A percentile compares a stretch with the other conserved stretches of the same genome.
phyloP scores from a whole-genome alignment of 345 rosid species.

The Eucalyptus regnans region DNA sequence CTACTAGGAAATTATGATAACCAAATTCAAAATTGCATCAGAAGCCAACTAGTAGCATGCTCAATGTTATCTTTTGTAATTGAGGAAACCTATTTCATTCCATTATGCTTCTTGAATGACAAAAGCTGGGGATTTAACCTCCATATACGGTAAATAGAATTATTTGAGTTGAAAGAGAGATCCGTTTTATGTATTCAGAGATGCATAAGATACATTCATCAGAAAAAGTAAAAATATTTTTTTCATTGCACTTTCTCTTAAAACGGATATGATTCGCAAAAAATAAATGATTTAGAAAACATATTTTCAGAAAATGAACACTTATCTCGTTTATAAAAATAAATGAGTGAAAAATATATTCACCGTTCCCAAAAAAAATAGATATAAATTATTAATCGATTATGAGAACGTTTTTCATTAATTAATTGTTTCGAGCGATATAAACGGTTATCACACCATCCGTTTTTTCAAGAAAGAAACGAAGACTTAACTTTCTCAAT shows the following conservation, averaged over 20 bases:
- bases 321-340: fast-evolving
- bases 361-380: fast-evolving
- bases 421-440: fast-evolving
- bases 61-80: background rate
- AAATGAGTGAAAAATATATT: fast-evolving
- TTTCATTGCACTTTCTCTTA: fast-evolving
- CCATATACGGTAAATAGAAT: background rate
- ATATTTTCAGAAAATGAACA: fast-evolving
- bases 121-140: background rate
- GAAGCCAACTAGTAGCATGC: fast-evolving
- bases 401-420: fast-evolving
- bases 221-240: background rate
- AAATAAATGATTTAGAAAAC: fast-evolving
- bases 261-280: fast-evolving
- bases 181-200: fast-evolving
- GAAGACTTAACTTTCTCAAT: fast-evolving
- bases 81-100: background rate
- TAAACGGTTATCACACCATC: no score
- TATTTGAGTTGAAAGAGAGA: background rate
- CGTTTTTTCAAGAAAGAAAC: fast-evolving
- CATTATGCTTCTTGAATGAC: background rate
- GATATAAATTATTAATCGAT: fast-evolving
- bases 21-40: background rate
- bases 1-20: background rate
- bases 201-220: fast-evolving